A percentile compares a stretch with the other conserved stretches of the same genome.
These are phyloP conservation scores for Arxiozyma heterogenica DNA, from an alignment of 1,139 yeast genomes.

Conservation along the genomic window DNA sequence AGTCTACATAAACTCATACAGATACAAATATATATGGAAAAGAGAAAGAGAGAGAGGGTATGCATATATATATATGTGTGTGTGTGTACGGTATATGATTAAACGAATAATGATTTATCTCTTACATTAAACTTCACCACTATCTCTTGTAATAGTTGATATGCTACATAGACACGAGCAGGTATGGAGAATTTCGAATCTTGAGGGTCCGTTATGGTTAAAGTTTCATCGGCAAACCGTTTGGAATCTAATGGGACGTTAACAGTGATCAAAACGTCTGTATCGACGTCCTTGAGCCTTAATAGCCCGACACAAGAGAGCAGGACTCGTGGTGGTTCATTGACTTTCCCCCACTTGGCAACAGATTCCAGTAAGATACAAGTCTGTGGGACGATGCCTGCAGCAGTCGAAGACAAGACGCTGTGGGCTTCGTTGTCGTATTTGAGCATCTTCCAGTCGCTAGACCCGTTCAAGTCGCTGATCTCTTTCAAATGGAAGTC, in stretches of 20 bases:
- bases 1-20: too few species aligned
- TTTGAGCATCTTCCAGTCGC: conserved; percentile 20
- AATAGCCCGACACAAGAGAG: conserved; percentile 46
- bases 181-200: neutral
- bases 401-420: conserved; percentile 3
- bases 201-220: neutral
- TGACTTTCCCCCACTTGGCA: conserved; percentile 42
- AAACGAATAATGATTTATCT: conserved; percentile 42
- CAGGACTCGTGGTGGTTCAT: conserved; percentile 31
- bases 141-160: conserved; percentile 28
- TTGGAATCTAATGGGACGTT: conserved; percentile 38
- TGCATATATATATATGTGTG: too few species aligned
- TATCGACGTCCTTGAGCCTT: conserved; percentile 40
- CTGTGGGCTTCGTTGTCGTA: conserved; percentile 4
- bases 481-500: conserved; percentile 37
- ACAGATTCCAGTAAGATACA: conserved; percentile 20
- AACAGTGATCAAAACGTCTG: conserved; percentile 57
- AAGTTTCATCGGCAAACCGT: neutral
- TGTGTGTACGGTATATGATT: too few species aligned
- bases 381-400: conserved; percentile 8
- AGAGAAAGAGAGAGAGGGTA: too few species aligned
- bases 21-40: too few species aligned
- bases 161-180: conserved; percentile 28
- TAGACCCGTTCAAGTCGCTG: conserved; percentile 32
- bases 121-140: conserved; percentile 32